Evolutionary conservation across 768 basidiomycete species (phyloP), one percentile per base, ranked within the genome.

Genomic region (Macrolepiota fuliginosa): DNA sequence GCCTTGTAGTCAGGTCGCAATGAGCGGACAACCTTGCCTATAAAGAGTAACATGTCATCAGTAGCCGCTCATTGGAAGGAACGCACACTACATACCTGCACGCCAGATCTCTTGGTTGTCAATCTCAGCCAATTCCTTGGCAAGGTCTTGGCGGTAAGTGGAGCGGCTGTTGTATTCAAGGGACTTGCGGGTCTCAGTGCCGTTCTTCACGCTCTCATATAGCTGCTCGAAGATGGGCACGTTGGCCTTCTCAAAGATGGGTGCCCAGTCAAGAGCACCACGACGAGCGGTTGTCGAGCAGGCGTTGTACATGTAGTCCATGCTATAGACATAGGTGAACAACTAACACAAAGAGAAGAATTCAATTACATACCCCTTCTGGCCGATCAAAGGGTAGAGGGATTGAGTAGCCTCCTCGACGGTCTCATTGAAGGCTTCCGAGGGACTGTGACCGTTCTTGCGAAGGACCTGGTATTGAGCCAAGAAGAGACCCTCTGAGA

Each of bases 391-490:
- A 63, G 97, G 97, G 83, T 93, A 98, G 65, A 99, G 87, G 40
- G 94, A 96, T 73, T 99, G 96, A 46, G 96, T 98, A n/a, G 97
- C 97, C 80, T 98, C 97, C 78, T 98, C 97, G 64, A 98, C 97
- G 62, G 97, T 98, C 83, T 99, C 97, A 77, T 99, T 98, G 88
- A 99, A 98, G 53, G 96, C 96, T 75, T 99, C 97, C 46, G 96
- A 98, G 57, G 97, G 97, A 3, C 87, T 81, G 84, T 99, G 97
- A 59, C 95, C 95, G 73, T 96, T 96, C 72, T 90, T 91, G 72
- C 95, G 93, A 70, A 97, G 91, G 62, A 96, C 90, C 83, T 95
- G 88, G 86, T 98, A 99, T 78, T 99, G 97, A 42, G 97, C 97
- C 68, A 95, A 83, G 92, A 99, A 98, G 72, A 99, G 86, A 67